Conservation (phyloP, 129 eudicot genomes). For the Rutidosis leptorrhynchoides region DNA sequence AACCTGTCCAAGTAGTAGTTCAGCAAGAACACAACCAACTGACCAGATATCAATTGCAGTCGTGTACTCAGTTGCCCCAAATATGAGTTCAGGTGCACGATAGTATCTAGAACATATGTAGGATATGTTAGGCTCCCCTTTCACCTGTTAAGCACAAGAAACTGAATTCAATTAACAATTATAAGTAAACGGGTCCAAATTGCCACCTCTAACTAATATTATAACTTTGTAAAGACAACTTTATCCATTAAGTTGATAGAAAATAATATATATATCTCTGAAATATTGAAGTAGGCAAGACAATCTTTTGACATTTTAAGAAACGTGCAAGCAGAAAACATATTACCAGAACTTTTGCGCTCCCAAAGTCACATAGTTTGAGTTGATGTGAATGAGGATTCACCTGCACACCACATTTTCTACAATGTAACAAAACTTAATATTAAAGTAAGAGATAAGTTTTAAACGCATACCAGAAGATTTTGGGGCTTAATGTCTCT, state of each 20-base stretch:
- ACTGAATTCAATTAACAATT: not conserved
- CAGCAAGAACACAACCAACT: slow-evolving; percentile 75
- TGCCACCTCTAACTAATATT: slow-evolving; percentile 4
- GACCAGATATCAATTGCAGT: slow-evolving; percentile 76
- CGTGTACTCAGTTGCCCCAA: slow-evolving; percentile 75
- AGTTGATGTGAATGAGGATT: slow-evolving; percentile 74
- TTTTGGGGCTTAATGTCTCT: slow-evolving; percentile 75
- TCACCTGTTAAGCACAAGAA: slow-evolving; percentile 42
- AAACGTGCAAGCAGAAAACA: not conserved
- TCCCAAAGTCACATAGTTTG: slow-evolving; percentile 75
- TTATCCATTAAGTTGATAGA: not conserved
- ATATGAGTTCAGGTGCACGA: slow-evolving; percentile 73
- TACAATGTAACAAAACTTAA: slow-evolving; percentile 5
- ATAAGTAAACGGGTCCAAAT: not conserved
- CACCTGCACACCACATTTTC: slow-evolving; percentile 40
- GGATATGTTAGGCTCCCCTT: slow-evolving; percentile 68
- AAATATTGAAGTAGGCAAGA: slow-evolving; percentile 8
- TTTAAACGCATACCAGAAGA: slow-evolving; percentile 48
- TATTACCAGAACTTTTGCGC: slow-evolving; percentile 73
- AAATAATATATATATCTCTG: not conserved
- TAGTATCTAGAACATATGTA: slow-evolving; percentile 71
- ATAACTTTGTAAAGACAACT: not conserved
- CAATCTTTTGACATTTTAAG: too few relatives aligned
- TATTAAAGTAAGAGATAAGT: not conserved
- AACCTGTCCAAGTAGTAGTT: slow-evolving; percentile 77